Percentiles rank a stretch among this genome's conserved stretches.
These are phyloP conservation scores for Hypholoma fasciculare DNA, from an alignment of 768 basidiomycete genomes.

Conservation along the genomic window DNA sequence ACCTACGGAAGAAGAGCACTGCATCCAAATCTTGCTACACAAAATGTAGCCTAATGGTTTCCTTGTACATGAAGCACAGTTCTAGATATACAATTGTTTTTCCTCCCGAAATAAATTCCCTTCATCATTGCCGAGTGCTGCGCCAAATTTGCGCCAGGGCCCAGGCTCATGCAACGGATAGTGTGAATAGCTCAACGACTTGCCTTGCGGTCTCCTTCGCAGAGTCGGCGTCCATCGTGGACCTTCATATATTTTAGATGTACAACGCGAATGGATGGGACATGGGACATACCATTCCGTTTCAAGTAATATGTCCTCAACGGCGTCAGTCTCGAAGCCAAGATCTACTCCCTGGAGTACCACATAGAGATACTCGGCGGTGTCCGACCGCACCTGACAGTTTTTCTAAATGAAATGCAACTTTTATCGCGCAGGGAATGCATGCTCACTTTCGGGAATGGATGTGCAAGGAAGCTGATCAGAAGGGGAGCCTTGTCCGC, in stretches of 20 bases:
- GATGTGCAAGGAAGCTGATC: conserved; percentile 68
- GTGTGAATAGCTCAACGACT: conserved; percentile 36
- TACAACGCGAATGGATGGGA: background rate
- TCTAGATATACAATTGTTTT: background rate
- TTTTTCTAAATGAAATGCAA: background rate
- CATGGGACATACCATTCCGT: conserved; percentile 69
- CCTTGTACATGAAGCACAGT: background rate
- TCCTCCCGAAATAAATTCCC: background rate
- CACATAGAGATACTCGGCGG: conserved; percentile 83
- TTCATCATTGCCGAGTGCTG: background rate
- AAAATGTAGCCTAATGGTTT: background rate
- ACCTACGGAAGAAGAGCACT: background rate
- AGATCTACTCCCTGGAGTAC: conserved; percentile 71
- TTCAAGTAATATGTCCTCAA: conserved; percentile 72
- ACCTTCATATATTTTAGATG: conserved; percentile 38
- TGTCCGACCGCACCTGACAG: conserved; percentile 70
- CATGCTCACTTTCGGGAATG: conserved; percentile 71
- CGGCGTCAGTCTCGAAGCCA: conserved; percentile 60
- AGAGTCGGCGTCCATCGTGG: conserved; percentile 38
- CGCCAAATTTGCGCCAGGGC: background rate
- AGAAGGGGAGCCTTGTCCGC: conserved; percentile 46
- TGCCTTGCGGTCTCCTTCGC: conserved; percentile 41
- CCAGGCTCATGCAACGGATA: background rate
- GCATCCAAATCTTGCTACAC: background rate
- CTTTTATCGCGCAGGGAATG: conserved; percentile 3